Base-by-base conservation (phyloP, 2,329 filamentous ascomycete species). In the Sclerotinia nivalis region DNA sequence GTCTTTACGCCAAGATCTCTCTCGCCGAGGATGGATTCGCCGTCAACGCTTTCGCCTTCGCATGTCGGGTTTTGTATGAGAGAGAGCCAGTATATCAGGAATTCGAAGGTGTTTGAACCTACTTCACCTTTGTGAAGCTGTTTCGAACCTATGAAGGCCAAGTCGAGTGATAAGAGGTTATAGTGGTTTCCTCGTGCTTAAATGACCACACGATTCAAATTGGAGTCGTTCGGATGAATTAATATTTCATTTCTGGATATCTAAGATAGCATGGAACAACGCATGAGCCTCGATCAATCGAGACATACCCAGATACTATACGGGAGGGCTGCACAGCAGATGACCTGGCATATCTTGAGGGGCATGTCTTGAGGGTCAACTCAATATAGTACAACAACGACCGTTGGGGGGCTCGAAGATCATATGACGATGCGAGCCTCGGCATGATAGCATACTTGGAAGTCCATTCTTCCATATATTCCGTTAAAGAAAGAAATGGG, bases 61-160 rank as follows among this genome's bases (percentile, higher is more conserved):
- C 56, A 59, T 59, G 56, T 59, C 34, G 56, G 34, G 0, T 59
- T 37, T 13, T 59, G 34, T 43, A 59, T 59, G 56, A 40, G 56
- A 15, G 56, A 59, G 3, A 59, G 56, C n/a, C 56, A 59, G 22
- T 59, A 59, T 15, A 43, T 25, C 15, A 40, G 56, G 34, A 20
- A 59, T 59, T 59, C 56, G 13, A 59, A 25, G n/a, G 34, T 25
- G 7, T 4, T 59, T 37, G n/a, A n/a, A 10, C 34, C 34, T 7
- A 9, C 22, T 18, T 43, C 34, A 3, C 56, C 56, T 59, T 7
- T 59, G 9, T 59, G n/a, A 59, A 43, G 34, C 56, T 25, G 0
- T 5, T 43, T 43, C 8, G 22, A 59, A 18, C n/a, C 12, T 8
- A 25, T 18, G 15, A 18, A 12, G 40, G 15, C 8, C 7, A 40